Evolutionary conservation across 768 basidiomycete species (phyloP).

Genomic region (Lactifluus echinatus): DNA sequence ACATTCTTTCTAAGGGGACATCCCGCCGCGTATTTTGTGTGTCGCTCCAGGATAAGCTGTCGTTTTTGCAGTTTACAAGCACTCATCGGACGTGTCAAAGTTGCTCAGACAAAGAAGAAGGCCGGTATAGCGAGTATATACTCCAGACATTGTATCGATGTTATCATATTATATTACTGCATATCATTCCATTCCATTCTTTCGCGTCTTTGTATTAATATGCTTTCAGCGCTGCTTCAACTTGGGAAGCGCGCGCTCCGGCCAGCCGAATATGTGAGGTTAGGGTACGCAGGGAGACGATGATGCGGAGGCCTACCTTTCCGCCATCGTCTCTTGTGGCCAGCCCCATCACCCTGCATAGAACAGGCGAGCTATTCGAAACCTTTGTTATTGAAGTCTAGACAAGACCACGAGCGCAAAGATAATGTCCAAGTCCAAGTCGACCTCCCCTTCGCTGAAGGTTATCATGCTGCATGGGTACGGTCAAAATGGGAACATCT

Average conservation of each 20-base stretch:
- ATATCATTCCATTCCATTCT: background rate
- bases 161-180: background rate
- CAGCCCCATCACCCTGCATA: background rate
- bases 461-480: too few relatives aligned
- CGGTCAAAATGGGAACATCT: constrained; percentile 65
- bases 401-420: too few relatives aligned
- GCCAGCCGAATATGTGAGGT: too few relatives aligned
- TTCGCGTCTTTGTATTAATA: background rate
- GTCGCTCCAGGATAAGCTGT: constrained; percentile 97
- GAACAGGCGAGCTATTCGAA: background rate
- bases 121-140: constrained; percentile 54
- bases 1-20: constrained; percentile 93
- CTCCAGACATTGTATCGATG: background rate
- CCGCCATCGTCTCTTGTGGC: too few relatives aligned
- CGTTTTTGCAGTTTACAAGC: constrained; percentile 96
- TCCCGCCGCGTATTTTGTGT: constrained; percentile 90
- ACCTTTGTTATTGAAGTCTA: too few relatives aligned
- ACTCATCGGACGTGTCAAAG: constrained; percentile 60
- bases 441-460: too few relatives aligned
- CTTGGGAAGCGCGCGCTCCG: too few relatives aligned
- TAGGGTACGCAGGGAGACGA: too few relatives aligned
- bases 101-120: constrained; percentile 45
- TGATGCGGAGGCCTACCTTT: too few relatives aligned
- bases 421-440: constrained; percentile 3
- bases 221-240: background rate